phyloP scores from a whole-genome alignment of 352 stramenopile species.

The Phytopythium ostracodes region DNA sequence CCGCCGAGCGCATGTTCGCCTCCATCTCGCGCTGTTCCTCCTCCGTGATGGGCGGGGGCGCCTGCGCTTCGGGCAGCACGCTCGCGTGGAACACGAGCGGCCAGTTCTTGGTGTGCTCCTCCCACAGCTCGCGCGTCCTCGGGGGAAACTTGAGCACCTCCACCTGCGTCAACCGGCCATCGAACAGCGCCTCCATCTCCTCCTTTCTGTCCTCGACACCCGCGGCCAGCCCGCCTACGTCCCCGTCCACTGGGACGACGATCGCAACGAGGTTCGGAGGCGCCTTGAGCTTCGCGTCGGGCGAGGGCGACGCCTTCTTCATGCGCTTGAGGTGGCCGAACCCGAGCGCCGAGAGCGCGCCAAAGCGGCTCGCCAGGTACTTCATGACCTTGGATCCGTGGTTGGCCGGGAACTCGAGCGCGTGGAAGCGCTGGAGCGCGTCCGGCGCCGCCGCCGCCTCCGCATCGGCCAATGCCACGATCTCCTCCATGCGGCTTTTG shows the following conservation, averaged over 20 bases:
- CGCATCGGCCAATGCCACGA: slow-evolving; percentile 27
- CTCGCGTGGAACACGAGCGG: slow-evolving; percentile 80
- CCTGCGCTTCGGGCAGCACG: slow-evolving; percentile 34
- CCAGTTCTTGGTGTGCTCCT: slow-evolving; percentile 56
- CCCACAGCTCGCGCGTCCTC: slow-evolving; percentile 54
- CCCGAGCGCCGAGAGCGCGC: slow-evolving; percentile 51
- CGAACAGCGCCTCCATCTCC: slow-evolving; percentile 34
- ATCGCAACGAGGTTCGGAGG: slow-evolving; percentile 46
- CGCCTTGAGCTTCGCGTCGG: slow-evolving; percentile 1
- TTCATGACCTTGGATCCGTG: slow-evolving; percentile 69
- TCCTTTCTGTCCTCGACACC: slow-evolving; percentile 1
- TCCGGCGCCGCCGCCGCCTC: slow-evolving; percentile 22
- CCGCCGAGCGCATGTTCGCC: slow-evolving; percentile 17
- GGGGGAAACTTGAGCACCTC: slow-evolving; percentile 52
- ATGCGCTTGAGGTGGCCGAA: slow-evolving; percentile 82
- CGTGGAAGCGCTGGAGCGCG: slow-evolving; percentile 63
- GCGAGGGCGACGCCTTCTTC: slow-evolving; percentile 48
- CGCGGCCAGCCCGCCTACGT: slow-evolving; percentile 8
- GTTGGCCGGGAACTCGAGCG: slow-evolving; percentile 57
- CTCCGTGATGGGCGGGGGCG: slow-evolving; percentile 34
- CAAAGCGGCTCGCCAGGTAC: slow-evolving; percentile 43
- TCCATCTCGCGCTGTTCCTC: slow-evolving; percentile 29
- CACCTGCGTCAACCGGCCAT: slow-evolving; percentile 39
- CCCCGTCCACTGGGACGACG: slow-evolving; percentile 25
- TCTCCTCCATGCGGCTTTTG: too few species aligned